Evolutionary conservation across 2,329 filamentous ascomycete species (phyloP), one percentile per base, ranked within the genome.

Genomic region (Clarireedia homoeocarpa): DNA sequence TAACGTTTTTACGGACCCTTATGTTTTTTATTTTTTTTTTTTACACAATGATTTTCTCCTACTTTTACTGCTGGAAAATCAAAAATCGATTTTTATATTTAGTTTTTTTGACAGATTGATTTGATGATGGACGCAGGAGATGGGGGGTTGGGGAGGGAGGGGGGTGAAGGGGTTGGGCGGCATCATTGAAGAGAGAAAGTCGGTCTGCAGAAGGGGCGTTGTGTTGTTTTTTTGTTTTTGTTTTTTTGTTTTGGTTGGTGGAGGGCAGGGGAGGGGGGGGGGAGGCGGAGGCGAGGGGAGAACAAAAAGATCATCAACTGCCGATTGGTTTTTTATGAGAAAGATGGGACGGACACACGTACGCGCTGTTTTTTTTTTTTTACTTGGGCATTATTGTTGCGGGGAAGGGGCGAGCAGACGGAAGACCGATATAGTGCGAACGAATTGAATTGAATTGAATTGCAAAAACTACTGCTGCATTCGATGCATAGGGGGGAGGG

Each of bases 21-120:
- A 34, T 49, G 26, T 20, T 49, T 27, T 49, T 30, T 56, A 62
- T 63, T 62, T 65, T 63, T 51, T 48, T 63, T 62, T 65, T 63
- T 51, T 48, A 54, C 59, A 60, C 53, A 55, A 45, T 53, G 20
- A 20, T 45, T 34, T 45, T 39, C 17, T 24, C 26, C 17, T 47
- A 17, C 27, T 27, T 30, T 45, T 24, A 2, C n/a, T 24, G 34
- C 4, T 24, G 6, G 6, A 34, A 34, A 34, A 34, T 34, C 30
- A 12, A 12, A 34, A 20, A 20, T 20, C 20, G 20, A 20, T 20
- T 20, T 9, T 34, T 12, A 12, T 34, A 12, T 9, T 12, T 34
- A 34, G 30, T 34, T 34, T 30, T 30, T 34, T 34, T 34, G 30
- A 34, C 30, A 34, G 30, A 34, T 34, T 34, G 10, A 12, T 34